Evolutionary conservation across 352 stramenopile genomes (phyloP), one percentile per base, ranked within the genome.

Genomic region (Globisporangium apiculatum): DNA sequence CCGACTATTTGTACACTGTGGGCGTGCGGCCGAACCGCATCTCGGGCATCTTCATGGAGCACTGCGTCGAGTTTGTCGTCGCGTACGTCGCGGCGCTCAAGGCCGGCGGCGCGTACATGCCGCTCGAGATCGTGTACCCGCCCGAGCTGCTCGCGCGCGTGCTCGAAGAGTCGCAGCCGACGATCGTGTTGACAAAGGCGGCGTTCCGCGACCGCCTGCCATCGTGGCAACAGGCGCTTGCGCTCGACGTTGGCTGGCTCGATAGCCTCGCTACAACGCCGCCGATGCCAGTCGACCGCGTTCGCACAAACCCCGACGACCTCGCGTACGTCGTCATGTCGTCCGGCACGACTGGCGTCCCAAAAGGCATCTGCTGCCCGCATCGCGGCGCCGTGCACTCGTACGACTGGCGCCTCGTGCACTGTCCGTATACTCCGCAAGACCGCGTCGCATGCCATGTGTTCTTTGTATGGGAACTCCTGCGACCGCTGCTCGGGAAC

Each of bases 381-480:
- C 93, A 98, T 67, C 86, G 93, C 37, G 90, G 89, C 35, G 87
- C 91, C 6, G 87, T 97, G 11, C 89, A 97, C 67, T 97, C 89
- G 12, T 98, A 98, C 67, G 55, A 94, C 53, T 97, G 91, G 78
- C 89, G 90, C 1, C 74, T 94, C 11, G 76, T 74, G n/a, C 73
- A 88, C 51, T 89, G 79, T 12, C 76, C 81, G 10, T 89, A 79
- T 51, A 67, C 82, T 31, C 70, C 77, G 45, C 73, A 93, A 43
- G 83, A 97, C 37, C 74, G 81, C 48, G 89, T 97, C 52, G 91
- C 89, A 31, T 97, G 84, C 51, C 93, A 97, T 61, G 90, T 98
- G 17, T 98, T 98, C 65, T 98, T 98, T 60, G 88, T 98, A 3
- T 98, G 94, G 94, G 94, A 98, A 58, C 66, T 96, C 49, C 68